Base-by-base conservation (phyloP, 2,329 filamentous ascomycete species). In the Xylaria sp. region DNA sequence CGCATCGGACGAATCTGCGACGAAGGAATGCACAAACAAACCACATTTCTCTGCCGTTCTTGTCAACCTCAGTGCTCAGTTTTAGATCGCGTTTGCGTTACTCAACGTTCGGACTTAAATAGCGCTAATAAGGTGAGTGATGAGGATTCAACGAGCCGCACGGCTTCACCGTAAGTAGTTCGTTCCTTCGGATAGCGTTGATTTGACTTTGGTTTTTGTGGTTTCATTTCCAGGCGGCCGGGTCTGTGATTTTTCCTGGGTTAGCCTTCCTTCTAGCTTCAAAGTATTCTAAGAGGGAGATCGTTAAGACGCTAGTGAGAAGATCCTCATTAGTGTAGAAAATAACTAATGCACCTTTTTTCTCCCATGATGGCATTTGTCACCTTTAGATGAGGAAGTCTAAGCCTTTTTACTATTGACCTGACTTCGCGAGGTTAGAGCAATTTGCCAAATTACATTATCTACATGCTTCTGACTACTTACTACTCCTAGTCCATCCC, bases 121-220 rank as follows among this genome's bases (percentile, higher is more conserved):
- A 9, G 26, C 54, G 33, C 49, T 65, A 15, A 38, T 51, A 65
- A 26, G 15, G 31, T 23, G 31, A 49, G 38, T 26, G 17, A 42
- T 23, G 33, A 68, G 49, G 36, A 56, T 66, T 63, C 66, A n/a
- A 68, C 59, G 40, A 57, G 28, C 53, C 36, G 36, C 59, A 44
- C 68, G 63, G 66, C 54, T 60, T 70, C 62, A 66, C 68, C 68
- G 62, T 61, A 20, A 58, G 62, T 61, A 20, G 60, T 59, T 60
- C 46, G 58, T 59, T 60, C 53, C 44, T 60, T 54, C 54, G 15
- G 20, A 36, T 51, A 48, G 46, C 17, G 53, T 63, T 15, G 36
- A 60, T 33, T 42, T 26, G 17, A 44, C 62, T 11, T 17, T 36
- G n/a, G 3, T 6, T 40, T 48, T 46, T 33, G 26, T 33, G 15